Conservation (phyloP, 805 yeast genomes). For the Candida maris region DNA sequence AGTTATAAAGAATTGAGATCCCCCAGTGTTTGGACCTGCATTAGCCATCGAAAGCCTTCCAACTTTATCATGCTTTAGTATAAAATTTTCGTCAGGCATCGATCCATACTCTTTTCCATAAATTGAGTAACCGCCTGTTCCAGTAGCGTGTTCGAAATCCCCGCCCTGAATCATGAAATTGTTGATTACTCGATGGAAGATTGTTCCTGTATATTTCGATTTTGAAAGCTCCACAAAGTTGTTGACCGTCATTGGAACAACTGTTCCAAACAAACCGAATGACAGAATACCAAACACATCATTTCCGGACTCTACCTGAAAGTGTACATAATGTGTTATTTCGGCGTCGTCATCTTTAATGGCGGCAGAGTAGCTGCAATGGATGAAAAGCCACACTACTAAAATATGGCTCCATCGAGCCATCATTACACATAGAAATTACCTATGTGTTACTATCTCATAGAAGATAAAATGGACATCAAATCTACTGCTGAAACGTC, state of each 20-base stretch:
- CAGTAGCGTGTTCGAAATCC: constrained; percentile 62
- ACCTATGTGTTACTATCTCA: too few relatives aligned
- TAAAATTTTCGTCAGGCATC: constrained; percentile 71
- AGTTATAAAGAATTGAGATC: constrained; percentile 69
- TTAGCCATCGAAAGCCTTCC: constrained; percentile 52
- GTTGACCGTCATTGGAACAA: constrained; percentile 58
- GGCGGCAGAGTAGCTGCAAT: constrained; percentile 3
- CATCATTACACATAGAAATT: too few relatives aligned
- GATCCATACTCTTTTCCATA: constrained; percentile 53
- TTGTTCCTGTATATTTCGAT: constrained; percentile 49
- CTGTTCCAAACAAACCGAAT: constrained; percentile 62
- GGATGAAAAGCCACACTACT: constrained; percentile 2
- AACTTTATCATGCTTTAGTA: constrained; percentile 42
- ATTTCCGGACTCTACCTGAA: constrained; percentile 36
- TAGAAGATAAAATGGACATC: too few relatives aligned
- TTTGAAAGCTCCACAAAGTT: constrained; percentile 54
- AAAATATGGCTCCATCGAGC: too few relatives aligned
- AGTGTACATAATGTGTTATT: constrained; percentile 43
- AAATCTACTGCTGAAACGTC: too few relatives aligned
- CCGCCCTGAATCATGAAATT: constrained; percentile 87
- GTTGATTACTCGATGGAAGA: constrained; percentile 71
- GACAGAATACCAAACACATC: constrained; percentile 41
- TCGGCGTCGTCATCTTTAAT: constrained; percentile 39
- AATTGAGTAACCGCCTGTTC: constrained; percentile 77
- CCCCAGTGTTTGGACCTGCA: constrained; percentile 52